Evolutionary conservation across 2,329 filamentous ascomycete species (phyloP).

Genomic region (Hypoxylon sp.): DNA sequence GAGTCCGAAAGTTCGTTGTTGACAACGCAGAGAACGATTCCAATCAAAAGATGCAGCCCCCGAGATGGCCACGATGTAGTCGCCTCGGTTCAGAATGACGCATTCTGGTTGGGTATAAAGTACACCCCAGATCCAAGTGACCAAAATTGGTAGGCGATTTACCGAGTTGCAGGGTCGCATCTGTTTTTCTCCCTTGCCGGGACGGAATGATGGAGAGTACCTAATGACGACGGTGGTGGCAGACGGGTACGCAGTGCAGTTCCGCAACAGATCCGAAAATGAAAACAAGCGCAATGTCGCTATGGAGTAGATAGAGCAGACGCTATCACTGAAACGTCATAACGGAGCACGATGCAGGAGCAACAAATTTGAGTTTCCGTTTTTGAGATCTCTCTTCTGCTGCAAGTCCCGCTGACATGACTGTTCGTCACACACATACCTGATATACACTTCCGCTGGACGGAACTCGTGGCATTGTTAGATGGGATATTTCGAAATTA

Average conservation of each 20-base stretch:
- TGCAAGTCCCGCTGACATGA: conserved; percentile 29
- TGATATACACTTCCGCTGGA: conserved; percentile 9
- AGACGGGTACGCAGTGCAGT: conserved; percentile 39
- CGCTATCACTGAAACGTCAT: conserved; percentile 41
- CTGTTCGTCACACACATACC: conserved; percentile 22
- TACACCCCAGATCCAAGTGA: conserved; percentile 41
- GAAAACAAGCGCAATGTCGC: conserved; percentile 4
- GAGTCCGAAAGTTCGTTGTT: conserved; percentile 31
- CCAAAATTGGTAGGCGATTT: conserved; percentile 25
- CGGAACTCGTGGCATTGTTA: conserved; percentile 30
- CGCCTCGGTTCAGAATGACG: conserved; percentile 25
- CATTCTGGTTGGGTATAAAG: conserved; percentile 39
- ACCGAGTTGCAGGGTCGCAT: conserved; percentile 37
- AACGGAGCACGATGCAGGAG: conserved; percentile 43
- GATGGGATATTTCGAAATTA: conserved; percentile 35
- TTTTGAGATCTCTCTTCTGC: conserved; percentile 28
- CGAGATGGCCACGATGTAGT: conserved; percentile 27
- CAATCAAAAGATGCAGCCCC: conserved; percentile 34
- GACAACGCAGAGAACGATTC: conserved; percentile 41
- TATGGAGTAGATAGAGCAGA: conserved; percentile 24
- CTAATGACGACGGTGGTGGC: conserved; percentile 40
- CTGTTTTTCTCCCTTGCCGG: conserved; percentile 33
- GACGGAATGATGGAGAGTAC: conserved; percentile 28
- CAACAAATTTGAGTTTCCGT: conserved; percentile 21
- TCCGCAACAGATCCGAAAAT: conserved; percentile 35